These are phyloP conservation scores for Pezicula rhizophila DNA, from an alignment of 2,329 filamentous ascomycete species.

Conservation along the genomic window DNA sequence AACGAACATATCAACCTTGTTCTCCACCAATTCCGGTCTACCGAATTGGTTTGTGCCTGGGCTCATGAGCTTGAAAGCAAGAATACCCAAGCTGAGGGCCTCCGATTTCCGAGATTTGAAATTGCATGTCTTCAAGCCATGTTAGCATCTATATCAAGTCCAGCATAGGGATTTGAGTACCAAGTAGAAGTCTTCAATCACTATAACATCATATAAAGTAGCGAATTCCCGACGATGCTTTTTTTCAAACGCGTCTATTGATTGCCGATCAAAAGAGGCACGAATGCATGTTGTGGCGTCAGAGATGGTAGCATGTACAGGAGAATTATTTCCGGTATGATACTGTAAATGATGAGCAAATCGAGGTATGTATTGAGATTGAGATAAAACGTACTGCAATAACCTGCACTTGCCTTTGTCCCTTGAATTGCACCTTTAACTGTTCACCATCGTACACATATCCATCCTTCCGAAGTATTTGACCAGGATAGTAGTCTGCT, in stretches of 20 bases:
- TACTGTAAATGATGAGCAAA: neutral
- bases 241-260: conserved; percentile 1
- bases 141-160: too few species aligned
- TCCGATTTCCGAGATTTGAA: too few species aligned
- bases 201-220: conserved; percentile 6
- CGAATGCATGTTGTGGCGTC: conserved; percentile 1
- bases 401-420: conserved; percentile 4
- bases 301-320: neutral
- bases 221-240: neutral
- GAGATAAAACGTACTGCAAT: conserved; percentile 3
- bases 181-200: conserved; percentile 7
- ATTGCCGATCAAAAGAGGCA: conserved; percentile 3
- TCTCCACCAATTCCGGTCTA: neutral
- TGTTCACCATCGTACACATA: neutral
- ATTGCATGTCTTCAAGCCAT: too few species aligned
- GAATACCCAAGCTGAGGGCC: too few species aligned
- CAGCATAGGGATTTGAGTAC: conserved; percentile 1
- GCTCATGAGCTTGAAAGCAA: too few species aligned
- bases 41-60: neutral
- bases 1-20: neutral
- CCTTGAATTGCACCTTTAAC: conserved; percentile 2
- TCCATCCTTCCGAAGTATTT: neutral
- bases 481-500: neutral
- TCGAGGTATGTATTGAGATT: too few species aligned
- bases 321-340: neutral